Evolutionary conservation across 176 grass and related monocot genomes (phyloP), one percentile per base, ranked within the genome.

Genomic region (Aegilops sharonensis): DNA sequence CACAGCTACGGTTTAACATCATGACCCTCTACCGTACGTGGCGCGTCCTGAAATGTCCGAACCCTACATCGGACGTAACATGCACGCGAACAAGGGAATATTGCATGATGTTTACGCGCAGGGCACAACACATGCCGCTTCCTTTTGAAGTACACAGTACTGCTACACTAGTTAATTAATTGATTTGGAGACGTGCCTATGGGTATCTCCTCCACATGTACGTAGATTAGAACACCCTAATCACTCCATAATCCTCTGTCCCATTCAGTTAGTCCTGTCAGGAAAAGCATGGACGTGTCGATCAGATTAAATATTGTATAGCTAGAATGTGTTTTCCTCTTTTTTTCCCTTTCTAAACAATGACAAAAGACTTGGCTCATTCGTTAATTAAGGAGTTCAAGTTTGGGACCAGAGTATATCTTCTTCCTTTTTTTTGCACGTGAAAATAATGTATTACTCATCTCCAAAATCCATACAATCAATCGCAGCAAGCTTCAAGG

Each of bases 71-170:
- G 17, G 59, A 35, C 85, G 74, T 90, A 79, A 21, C 35, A 18
- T 84, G 60, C 32, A 87, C 75, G 85, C 80, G 61, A 87, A 87
- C 80, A 79, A 87, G 89, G 89, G 32, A 83, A 43, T 79, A 42
- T 81, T 15, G 65, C 68, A 87, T 79, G 73, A 79, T 87, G 32
- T n/a, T 67, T 45, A 32, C 47, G 47, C 34, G 42, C 54, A 47
- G 40, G 23, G 6, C 47, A 15, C 47, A 50, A 15, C 71, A 90
- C 72, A 59, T 60, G 66, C 47, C 8, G 52, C 35, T 27, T 78
- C 35, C 68, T 80, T 87, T 80, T 87, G 52, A 57, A 57, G 43
- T 45, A 83, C 45, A 78, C 67, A 75, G 40, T 78, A 56, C 64
- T 35, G 36, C 29, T 15, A 5, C 29, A 48, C 11, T 47, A 43